These are phyloP conservation scores for Leptomonas seymouri DNA, from an alignment of 208 protist genomes.

Conservation along the genomic window DNA sequence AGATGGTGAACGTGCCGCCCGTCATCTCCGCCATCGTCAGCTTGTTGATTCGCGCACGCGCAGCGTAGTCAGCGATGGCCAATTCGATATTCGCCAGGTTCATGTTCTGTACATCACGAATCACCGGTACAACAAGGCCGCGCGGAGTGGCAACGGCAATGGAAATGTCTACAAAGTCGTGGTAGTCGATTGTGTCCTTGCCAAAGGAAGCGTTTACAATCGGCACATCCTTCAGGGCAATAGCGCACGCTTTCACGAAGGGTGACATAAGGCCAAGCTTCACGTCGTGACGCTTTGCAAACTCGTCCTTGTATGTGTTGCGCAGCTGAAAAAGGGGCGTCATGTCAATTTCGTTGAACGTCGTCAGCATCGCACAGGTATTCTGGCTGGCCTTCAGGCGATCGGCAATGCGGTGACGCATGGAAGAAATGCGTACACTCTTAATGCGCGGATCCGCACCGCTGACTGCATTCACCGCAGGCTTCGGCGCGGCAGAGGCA, in stretches of 20 bases:
- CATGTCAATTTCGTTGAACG: constrained; percentile 99
- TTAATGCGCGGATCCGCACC: constrained; percentile 79
- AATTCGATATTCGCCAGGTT: constrained; percentile 97
- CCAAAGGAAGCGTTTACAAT: constrained; percentile 97
- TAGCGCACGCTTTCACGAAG: constrained; percentile 97
- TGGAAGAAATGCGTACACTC: constrained; percentile 93
- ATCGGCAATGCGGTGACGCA: constrained; percentile 96
- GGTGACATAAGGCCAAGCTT: constrained; percentile 99
- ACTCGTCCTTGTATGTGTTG: constrained; percentile 97
- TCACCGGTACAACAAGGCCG: constrained; percentile 97
- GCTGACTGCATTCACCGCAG: constrained; percentile 31
- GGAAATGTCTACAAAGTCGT: constrained; percentile 98
- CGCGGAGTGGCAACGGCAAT: constrained; percentile 98
- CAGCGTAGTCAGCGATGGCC: constrained; percentile 92
- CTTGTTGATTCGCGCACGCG: constrained; percentile 90
- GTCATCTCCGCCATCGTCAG: constrained; percentile 98
- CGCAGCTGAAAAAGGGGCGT: constrained; percentile 95
- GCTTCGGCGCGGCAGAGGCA: constrained; percentile 30
- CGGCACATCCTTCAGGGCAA: constrained; percentile 96
- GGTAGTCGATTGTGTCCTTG: constrained; percentile 97
- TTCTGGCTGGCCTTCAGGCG: constrained; percentile 99
- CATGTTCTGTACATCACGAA: constrained; percentile 96
- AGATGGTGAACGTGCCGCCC: constrained; percentile 99
- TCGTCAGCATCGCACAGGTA: constrained; percentile 98
- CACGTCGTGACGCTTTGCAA: constrained; percentile 97